Percentiles rank a stretch among this genome's conserved stretches.
phyloP scores from a whole-genome alignment of 2,329 filamentous ascomycete species.

The Chalara sp. region DNA sequence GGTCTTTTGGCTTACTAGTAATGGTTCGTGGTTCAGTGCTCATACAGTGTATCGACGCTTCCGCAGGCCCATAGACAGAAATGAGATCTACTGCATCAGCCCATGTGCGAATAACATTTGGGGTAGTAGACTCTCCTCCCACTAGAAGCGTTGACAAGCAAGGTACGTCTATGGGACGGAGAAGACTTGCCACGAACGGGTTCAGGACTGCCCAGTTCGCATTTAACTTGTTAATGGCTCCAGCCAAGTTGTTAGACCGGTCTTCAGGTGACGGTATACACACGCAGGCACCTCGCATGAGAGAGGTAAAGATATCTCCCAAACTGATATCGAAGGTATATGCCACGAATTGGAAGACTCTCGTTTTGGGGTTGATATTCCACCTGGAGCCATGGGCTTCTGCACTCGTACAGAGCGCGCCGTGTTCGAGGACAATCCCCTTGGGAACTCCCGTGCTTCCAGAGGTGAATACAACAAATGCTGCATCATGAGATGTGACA shows the following conservation, averaged over 20 bases:
- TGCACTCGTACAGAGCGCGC: conserved; percentile 6
- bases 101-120: conserved; percentile 13
- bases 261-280: conserved; percentile 33
- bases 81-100: conserved; percentile 28
- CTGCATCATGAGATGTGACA: neutral
- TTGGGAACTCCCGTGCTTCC: conserved; percentile 22
- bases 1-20: too few relatives aligned
- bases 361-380: neutral
- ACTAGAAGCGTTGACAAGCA: neutral
- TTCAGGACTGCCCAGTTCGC: conserved; percentile 18
- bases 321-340: conserved; percentile 31
- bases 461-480: conserved; percentile 17
- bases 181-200: conserved; percentile 18
- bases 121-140: neutral
- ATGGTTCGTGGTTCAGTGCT: too few relatives aligned
- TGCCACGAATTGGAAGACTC: conserved; percentile 11
- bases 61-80: conserved; percentile 70
- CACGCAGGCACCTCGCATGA: conserved; percentile 31
- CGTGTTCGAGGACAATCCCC: conserved; percentile 12
- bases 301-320: conserved; percentile 20
- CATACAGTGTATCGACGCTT: conserved; percentile 28
- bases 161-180: conserved; percentile 5
- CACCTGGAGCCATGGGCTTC: conserved; percentile 2
- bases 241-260: conserved; percentile 30
- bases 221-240: conserved; percentile 17